Evolutionary conservation across 768 basidiomycete species (phyloP).

Genomic region (Tylopilus felleus): DNA sequence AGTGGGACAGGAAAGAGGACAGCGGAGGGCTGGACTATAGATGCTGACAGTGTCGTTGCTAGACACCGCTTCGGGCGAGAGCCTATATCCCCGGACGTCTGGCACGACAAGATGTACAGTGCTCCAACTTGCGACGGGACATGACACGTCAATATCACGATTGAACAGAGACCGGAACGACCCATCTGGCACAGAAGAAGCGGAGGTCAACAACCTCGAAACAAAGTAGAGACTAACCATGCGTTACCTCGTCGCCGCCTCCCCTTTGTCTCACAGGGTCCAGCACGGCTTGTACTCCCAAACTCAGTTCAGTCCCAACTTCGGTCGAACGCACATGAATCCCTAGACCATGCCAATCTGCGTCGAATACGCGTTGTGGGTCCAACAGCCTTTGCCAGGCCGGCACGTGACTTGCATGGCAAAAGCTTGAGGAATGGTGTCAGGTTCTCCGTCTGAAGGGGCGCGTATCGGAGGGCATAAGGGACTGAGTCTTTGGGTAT

Average conservation of each 20-base stretch:
- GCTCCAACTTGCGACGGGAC: slow-evolving; percentile 69
- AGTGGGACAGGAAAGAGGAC: slow-evolving; percentile 50
- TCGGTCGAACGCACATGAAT: slow-evolving; percentile 69
- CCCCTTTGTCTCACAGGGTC: slow-evolving; percentile 64
- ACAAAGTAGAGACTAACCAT: not conserved
- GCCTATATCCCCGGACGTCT: slow-evolving; percentile 36
- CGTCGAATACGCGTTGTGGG: slow-evolving; percentile 82
- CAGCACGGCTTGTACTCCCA: slow-evolving; percentile 73
- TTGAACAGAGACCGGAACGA: slow-evolving; percentile 67
- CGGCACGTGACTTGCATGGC: slow-evolving; percentile 87
- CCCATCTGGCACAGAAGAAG: slow-evolving; percentile 55
- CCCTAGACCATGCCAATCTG: slow-evolving; percentile 88
- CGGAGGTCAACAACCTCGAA: not conserved
- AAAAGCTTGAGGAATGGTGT: slow-evolving; percentile 94
- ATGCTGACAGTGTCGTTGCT: slow-evolving; percentile 35
- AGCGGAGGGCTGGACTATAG: slow-evolving; percentile 64
- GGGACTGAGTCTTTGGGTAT: slow-evolving; percentile 38
- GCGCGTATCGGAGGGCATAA: slow-evolving; percentile 70
- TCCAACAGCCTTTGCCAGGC: slow-evolving; percentile 78
- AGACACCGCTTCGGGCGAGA: slow-evolving; percentile 51
- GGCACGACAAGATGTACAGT: slow-evolving; percentile 51
- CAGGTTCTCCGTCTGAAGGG: slow-evolving; percentile 92
- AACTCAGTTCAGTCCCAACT: slow-evolving; percentile 57
- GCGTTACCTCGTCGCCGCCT: slow-evolving; percentile 54
- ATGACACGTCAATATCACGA: slow-evolving; percentile 56